These are phyloP conservation scores for Pezizomycotina sp. DNA, from an alignment of 2,329 filamentous ascomycete genomes.

Conservation along the genomic window DNA sequence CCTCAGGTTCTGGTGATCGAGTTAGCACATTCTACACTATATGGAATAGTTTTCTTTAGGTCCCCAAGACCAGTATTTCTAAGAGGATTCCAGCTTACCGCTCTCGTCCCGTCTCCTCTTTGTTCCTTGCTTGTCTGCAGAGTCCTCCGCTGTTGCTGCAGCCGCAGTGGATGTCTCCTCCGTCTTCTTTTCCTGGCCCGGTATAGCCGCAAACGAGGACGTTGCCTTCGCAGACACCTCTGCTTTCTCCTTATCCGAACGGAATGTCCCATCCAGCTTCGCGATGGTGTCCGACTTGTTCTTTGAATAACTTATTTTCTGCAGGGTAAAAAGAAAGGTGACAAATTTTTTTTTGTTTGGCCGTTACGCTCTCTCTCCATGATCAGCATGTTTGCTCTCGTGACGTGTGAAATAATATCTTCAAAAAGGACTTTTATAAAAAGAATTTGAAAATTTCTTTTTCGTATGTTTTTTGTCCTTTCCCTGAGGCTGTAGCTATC, in stretches of 20 bases:
- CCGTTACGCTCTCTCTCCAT: too few relatives aligned
- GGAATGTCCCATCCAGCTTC: conserved; percentile 79
- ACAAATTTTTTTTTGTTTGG: too few relatives aligned
- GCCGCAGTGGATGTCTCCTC: conserved; percentile 8
- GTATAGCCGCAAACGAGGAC: conserved; percentile 30
- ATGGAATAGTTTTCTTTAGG: not conserved
- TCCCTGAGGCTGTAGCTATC: too few relatives aligned
- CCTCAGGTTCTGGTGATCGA: conserved; percentile 6
- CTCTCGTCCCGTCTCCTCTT: conserved; percentile 23
- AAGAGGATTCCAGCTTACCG: conserved; percentile 19
- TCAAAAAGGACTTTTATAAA: too few relatives aligned
- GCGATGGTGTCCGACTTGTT: conserved; percentile 74
- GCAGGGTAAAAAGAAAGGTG: conserved; percentile 2
- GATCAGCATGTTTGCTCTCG: too few relatives aligned
- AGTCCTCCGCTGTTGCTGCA: conserved; percentile 4
- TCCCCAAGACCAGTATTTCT: not conserved
- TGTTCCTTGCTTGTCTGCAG: conserved; percentile 18
- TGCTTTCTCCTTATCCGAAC: conserved; percentile 5
- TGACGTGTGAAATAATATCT: too few relatives aligned
- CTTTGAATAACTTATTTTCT: conserved; percentile 88
- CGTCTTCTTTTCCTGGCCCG: conserved; percentile 27
- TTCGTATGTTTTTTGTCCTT: too few relatives aligned
- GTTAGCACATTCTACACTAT: conserved; percentile 8
- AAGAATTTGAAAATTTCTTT: too few relatives aligned
- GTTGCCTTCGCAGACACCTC: conserved; percentile 19